Evolutionary conservation across 139 green algal genomes (phyloP).

Genomic region (Coelastrella sp.): DNA sequence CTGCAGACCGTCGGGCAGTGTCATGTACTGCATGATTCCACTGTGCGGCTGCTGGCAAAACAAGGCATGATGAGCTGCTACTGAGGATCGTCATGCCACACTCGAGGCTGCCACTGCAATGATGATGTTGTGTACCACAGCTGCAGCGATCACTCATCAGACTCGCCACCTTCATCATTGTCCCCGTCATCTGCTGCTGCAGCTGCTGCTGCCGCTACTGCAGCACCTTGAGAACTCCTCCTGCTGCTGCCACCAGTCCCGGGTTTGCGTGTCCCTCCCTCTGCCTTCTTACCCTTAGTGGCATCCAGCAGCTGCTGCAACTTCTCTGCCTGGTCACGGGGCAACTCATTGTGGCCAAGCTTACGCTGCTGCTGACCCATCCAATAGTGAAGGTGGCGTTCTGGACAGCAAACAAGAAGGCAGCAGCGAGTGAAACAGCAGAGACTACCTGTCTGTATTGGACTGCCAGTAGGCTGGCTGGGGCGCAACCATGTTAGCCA

Average conservation of each 20-base stretch:
- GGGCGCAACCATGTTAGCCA: too few species aligned
- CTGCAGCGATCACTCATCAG: too few species aligned
- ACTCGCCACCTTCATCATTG: not conserved
- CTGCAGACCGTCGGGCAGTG: too few species aligned
- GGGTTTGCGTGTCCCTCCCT: not conserved
- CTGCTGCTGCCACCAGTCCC: constrained; percentile 17
- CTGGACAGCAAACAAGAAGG: not conserved
- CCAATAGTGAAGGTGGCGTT: constrained; percentile 52
- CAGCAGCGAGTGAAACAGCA: not conserved
- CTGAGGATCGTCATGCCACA: too few species aligned
- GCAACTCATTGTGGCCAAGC: constrained; percentile 41
- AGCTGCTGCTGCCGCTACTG: not conserved
- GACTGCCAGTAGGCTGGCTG: too few species aligned
- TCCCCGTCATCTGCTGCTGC: not conserved
- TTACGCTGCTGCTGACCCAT: constrained; percentile 53
- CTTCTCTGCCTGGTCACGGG: constrained; percentile 24
- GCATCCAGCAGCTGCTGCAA: constrained; percentile 35
- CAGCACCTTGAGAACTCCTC: constrained; percentile 19
- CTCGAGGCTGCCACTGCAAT: too few species aligned
- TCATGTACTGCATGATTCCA: too few species aligned
- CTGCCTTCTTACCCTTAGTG: constrained; percentile 41
- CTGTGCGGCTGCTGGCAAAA: too few species aligned
- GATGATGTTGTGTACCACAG: too few species aligned
- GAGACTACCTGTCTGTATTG: too few species aligned
- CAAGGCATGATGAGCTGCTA: too few species aligned